Base-by-base conservation (phyloP, 2,329 filamentous ascomycete species). In the Colletotrichum chlorophyti region DNA sequence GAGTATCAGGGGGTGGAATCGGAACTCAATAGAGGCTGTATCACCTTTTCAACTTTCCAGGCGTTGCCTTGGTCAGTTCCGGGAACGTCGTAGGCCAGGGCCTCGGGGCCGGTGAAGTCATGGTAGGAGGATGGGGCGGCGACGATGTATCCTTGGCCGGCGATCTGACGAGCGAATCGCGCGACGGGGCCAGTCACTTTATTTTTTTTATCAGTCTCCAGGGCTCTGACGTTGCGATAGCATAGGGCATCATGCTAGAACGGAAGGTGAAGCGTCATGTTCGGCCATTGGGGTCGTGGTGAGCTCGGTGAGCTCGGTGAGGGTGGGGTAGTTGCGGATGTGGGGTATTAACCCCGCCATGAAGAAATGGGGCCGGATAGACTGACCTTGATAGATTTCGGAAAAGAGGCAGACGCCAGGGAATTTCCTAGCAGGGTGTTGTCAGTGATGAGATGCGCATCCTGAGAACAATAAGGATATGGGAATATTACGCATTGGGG, bases 71-170 rank as follows among this genome's bases (percentile, higher is more conserved):
- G 81, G 72, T 97, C 91, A 0, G 94, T 98, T 49, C 95, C 93
- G 2, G 90, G 89, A 0, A 82, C 91, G 70, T 97, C 91, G 72
- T 97, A 97, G 46, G 90, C 85, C 35, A 97, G 80, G 10, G 93
- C 80, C 68, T 94, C 91, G 0, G 93, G 91, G 5, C 90, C 90
- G 1, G 88, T 91, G 76, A 97, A 97, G 74, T 97, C 93, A 72
- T 97, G 93, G 75, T 97, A 97, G 27, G 89, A 93, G 31, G 91
- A 95, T 0, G 93, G 92, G 0, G 93, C 93, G 9, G 91, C 93
- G 64, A 94, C 93, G 65, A 97, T 96, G 79, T 96, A 97, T 68
- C 93, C 94, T 64, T 96, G 91, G 3, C 91, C 90, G 34, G 92
- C 91, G 67, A 97, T 97, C 72, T 97, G 93, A 60, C 93, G 87